Evolutionary conservation across 2,329 filamentous ascomycete genomes (phyloP).

Genomic region (Knufia petricola): DNA sequence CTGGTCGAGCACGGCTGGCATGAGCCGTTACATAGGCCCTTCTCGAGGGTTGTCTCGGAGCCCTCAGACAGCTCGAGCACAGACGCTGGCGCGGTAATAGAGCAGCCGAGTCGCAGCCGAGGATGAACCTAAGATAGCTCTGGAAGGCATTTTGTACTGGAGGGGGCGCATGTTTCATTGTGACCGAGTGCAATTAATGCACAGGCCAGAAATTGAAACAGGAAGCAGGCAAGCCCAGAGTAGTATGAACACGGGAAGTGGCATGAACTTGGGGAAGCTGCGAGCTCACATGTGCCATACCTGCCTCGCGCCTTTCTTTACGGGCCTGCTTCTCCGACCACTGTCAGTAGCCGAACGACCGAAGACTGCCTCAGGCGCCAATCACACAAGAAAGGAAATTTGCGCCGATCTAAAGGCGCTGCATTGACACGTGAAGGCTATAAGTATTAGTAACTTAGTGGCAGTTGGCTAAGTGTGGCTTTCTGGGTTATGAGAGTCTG

Average conservation of each 20-base stretch:
- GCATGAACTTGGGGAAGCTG: background rate
- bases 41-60: slow-evolving; percentile 1
- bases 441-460: too few relatives aligned
- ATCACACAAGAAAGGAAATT: too few relatives aligned
- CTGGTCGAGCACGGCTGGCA: background rate
- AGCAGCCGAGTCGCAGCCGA: slow-evolving; percentile 6
- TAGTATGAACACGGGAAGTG: background rate
- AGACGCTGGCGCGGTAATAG: background rate
- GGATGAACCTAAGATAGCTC: slow-evolving; percentile 15
- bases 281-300: background rate
- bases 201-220: too few relatives aligned
- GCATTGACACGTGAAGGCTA: too few relatives aligned
- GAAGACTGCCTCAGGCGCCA: background rate
- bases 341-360: background rate
- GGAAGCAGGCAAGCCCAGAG: too few relatives aligned
- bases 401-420: background rate
- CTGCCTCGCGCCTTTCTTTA: background rate
- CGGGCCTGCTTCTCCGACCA: background rate
- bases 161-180: slow-evolving; percentile 16
- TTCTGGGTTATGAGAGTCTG: too few relatives aligned
- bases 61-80: slow-evolving; percentile 3
- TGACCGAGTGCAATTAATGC: too few relatives aligned
- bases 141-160: slow-evolving; percentile 15
- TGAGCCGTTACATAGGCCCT: slow-evolving; percentile 11
- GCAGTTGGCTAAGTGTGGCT: too few relatives aligned